These are phyloP conservation scores for Aspergillus glaucus DNA, from an alignment of 2,329 filamentous ascomycete species.

Conservation along the genomic window DNA sequence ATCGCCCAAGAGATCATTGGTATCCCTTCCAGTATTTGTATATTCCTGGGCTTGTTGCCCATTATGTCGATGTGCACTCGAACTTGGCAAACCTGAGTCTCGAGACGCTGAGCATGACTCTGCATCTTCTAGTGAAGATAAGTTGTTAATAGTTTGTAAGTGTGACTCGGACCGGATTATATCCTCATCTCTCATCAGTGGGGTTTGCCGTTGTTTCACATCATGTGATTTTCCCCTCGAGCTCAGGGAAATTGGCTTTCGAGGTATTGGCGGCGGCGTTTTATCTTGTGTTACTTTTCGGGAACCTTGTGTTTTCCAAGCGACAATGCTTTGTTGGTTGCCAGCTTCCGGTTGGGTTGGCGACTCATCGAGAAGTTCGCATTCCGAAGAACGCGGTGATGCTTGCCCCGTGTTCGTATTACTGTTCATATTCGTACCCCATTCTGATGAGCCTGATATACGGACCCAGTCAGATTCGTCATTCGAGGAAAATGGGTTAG, in stretches of 20 bases:
- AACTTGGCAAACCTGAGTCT: neutral
- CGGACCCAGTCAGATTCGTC: conserved; percentile 78
- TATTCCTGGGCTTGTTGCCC: neutral
- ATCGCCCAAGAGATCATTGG: conserved; percentile 21
- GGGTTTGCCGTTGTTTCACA: neutral
- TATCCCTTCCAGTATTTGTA: neutral
- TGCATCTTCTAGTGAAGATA: neutral
- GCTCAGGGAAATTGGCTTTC: conserved; percentile 50
- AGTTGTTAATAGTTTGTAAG: neutral
- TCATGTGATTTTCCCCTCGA: conserved; percentile 6
- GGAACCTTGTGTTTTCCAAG: neutral
- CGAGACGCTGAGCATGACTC: neutral
- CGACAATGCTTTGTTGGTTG: neutral
- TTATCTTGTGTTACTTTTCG: conserved; percentile 12
- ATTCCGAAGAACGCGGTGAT: neutral
- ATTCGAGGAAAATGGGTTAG: conserved; percentile 73
- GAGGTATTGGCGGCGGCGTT: conserved; percentile 53
- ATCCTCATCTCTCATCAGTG: neutral
- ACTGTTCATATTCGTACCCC: neutral
- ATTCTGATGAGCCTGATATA: conserved; percentile 3
- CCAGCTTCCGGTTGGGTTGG: neutral
- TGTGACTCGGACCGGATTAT: neutral
- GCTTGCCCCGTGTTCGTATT: neutral
- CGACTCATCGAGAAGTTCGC: neutral
- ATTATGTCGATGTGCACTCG: neutral